phyloP scores from a whole-genome alignment of 345 rosid genomes.

The Pugionium cornutum region DNA sequence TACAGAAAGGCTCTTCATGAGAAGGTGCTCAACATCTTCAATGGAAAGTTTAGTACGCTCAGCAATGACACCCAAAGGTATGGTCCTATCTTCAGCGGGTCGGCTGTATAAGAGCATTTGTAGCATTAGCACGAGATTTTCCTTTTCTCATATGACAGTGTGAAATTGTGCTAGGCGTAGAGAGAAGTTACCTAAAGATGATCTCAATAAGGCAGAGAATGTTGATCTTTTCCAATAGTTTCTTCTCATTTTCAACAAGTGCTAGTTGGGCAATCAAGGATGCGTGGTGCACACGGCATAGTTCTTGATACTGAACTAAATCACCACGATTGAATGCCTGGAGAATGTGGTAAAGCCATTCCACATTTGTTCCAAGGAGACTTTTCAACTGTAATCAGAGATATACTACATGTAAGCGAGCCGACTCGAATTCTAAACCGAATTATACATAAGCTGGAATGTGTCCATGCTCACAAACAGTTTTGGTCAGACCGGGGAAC shows the following conservation, averaged over 20 bases:
- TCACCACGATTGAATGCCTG: constrained; percentile 92
- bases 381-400: constrained; percentile 68
- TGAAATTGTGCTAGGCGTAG: not conserved
- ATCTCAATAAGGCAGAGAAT: constrained; percentile 98
- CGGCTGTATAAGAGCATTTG: constrained; percentile 54
- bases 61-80: constrained; percentile 81
- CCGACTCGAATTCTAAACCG: constrained; percentile 2
- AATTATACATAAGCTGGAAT: constrained; percentile 2
- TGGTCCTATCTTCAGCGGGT: constrained; percentile 93
- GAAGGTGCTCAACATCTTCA: constrained; percentile 95
- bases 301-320: constrained; percentile 78
- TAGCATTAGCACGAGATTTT: not conserved
- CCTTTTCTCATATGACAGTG: not conserved
- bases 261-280: constrained; percentile 91
- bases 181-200: constrained; percentile 72
- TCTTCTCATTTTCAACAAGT: constrained; percentile 84
- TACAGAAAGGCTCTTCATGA: constrained; percentile 97
- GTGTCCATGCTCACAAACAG: not conserved
- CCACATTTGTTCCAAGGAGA: constrained; percentile 82
- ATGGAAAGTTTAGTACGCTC: constrained; percentile 84
- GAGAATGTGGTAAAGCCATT: constrained; percentile 96
- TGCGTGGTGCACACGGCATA: constrained; percentile 81
- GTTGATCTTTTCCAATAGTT: constrained; percentile 91
- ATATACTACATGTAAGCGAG: constrained; percentile 16
- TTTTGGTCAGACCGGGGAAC: not conserved